Evolutionary conservation across 371 early-diverging fungal genomes (phyloP), one percentile per base, ranked within the genome.

Genomic region (Coemansia sp.): DNA sequence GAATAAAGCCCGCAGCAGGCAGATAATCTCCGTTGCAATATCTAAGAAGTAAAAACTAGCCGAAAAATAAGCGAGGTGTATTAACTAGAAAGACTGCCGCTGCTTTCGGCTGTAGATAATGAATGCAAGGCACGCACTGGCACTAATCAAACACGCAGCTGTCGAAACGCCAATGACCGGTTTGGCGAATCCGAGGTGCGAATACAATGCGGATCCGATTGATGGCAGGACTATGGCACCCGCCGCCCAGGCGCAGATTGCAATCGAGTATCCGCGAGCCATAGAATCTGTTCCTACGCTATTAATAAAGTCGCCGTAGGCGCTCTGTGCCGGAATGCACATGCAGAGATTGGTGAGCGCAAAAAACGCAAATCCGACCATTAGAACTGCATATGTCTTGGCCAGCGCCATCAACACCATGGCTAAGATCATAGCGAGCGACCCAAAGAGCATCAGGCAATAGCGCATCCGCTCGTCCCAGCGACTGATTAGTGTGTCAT

Each of bases 301-400:
- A 36, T 72, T 72, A 5, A 68, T 55, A 63, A 68, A 59, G 30
- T 72, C 73, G 10, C 73, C 73, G 47, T 56, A 72, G 3, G 69
- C 69, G 51, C 73, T 72, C 14, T 68, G 68, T 0, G 68, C 59
- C 1, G 73, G 73, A 55, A 72, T 49, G 16, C 47, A 56, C 69
- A 72, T 55, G 52, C 63, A 68, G n/a, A 68, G n/a, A 14, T 60
- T 59, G 20, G 63, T 26, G 1, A 68, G 45, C 0, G 73, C 73
- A 16, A 68, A 59, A 0, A 72, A 20, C n/a, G 63, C 49, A 31
- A 55, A 68, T 2, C 69, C 73, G 8, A 53, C 47, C 69, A 72
- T 72, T 55, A 72, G 36, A 3, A 63, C 56, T 1, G 64, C 64
- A 32, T 63, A 72, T 16, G 59, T 35, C 9, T 48, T 52, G 31